These are phyloP conservation scores for Apiospora pterosperma DNA, from an alignment of 2,329 filamentous ascomycete species.

Conservation along the genomic window DNA sequence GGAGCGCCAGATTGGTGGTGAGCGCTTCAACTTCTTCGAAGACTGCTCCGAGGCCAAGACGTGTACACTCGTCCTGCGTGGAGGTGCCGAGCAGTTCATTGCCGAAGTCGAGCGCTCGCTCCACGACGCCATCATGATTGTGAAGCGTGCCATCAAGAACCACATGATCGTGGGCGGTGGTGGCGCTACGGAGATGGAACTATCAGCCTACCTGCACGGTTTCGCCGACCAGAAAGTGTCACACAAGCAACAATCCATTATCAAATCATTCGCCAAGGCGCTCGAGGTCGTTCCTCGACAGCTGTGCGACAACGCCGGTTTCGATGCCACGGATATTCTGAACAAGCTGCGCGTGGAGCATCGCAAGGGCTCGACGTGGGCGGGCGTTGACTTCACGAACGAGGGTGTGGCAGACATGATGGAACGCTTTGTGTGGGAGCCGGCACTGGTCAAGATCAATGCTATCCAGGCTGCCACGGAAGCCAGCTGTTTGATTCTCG, in stretches of 20 bases:
- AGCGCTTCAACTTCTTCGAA: conserved; percentile 98
- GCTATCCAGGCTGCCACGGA: conserved; percentile 95
- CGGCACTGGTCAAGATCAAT: conserved; percentile 92
- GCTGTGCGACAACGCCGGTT: conserved; percentile 97
- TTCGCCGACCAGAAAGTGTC: conserved; percentile 91
- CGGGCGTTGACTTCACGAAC: conserved; percentile 89
- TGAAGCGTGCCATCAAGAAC: conserved; percentile 96
- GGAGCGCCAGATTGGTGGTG: conserved; percentile 93
- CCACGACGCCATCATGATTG: conserved; percentile 99
- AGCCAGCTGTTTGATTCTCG: conserved; percentile 89
- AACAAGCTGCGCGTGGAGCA: conserved; percentile 96
- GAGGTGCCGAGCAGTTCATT: conserved; percentile 98
- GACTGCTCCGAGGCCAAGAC: conserved; percentile 94
- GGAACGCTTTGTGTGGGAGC: conserved; percentile 96
- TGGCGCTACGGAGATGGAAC: conserved; percentile 93
- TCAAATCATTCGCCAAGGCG: conserved; percentile 97
- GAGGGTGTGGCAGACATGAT: conserved; percentile 95
- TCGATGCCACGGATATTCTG: conserved; percentile 96
- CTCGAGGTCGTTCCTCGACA: conserved; percentile 95
- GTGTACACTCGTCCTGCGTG: conserved; percentile 91
- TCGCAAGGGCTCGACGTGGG: conserved; percentile 88
- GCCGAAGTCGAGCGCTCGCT: conserved; percentile 96
- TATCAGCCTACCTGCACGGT: conserved; percentile 87
- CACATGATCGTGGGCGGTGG: conserved; percentile 92
- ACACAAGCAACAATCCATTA: conserved; percentile 94